Conservation (phyloP, 2,329 filamentous ascomycete genomes). For the Ophiostoma sp. region DNA sequence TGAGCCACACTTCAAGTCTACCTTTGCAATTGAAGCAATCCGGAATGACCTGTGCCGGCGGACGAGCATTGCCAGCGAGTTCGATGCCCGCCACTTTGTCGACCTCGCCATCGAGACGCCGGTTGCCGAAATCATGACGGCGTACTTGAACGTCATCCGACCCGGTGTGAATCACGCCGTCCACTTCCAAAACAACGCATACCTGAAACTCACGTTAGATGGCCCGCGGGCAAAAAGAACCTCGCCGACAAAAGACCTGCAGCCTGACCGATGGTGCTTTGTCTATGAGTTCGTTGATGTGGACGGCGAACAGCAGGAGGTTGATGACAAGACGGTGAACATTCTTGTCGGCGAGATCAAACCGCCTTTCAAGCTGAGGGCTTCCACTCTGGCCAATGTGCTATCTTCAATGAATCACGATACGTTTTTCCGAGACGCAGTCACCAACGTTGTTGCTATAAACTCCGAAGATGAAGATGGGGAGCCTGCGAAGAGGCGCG, state of each 20-base stretch:
- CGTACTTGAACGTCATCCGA: background rate
- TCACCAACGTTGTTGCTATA: background rate
- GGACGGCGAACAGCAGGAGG: background rate
- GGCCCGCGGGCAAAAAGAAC: background rate
- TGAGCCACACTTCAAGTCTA: background rate
- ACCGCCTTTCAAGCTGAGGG: background rate
- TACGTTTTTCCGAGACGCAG: background rate
- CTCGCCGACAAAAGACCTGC: background rate
- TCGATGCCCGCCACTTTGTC: background rate
- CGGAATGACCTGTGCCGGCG: background rate
- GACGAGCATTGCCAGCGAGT: background rate
- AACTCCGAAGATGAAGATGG: background rate
- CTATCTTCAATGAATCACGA: background rate
- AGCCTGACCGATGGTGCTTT: constrained; percentile 5
- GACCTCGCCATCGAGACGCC: background rate
- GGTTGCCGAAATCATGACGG: background rate
- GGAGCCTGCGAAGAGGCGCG: background rate
- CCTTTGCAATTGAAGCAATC: background rate
- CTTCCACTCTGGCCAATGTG: background rate
- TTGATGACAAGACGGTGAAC: background rate
- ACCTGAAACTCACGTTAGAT: background rate
- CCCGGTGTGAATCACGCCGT: background rate
- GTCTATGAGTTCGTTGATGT: background rate
- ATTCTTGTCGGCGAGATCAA: background rate
- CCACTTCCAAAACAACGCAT: background rate